Percentiles rank a stretch among this genome's conserved stretches.
Conservation (phyloP, 176 grass and related monocot species). For the Avena sativa region DNA sequence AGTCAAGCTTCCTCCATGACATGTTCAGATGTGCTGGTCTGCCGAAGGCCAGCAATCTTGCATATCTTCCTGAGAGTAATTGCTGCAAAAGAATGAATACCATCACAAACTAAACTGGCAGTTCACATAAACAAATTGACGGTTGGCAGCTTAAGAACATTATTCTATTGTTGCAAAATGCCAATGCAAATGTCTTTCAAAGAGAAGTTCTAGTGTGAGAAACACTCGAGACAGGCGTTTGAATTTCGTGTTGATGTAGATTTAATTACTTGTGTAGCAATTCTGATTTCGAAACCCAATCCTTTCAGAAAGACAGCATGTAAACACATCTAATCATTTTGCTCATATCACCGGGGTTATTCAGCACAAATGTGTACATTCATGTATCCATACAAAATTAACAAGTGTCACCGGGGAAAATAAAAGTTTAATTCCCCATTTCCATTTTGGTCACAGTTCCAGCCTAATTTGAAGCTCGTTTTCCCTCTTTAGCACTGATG, state of each 20-base stretch:
- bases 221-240: not conserved
- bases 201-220: not conserved
- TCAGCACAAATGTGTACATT: not conserved
- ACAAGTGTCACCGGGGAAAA: not conserved
- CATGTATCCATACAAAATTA: too few relatives aligned
- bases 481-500: not conserved
- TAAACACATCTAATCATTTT: not conserved
- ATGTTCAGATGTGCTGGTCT: conserved; percentile 36
- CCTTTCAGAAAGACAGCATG: not conserved
- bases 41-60: conserved; percentile 13
- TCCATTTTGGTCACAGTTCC: not conserved
- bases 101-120: not conserved
- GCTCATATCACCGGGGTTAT: not conserved
- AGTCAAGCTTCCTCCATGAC: not conserved
- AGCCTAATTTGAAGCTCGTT: not conserved
- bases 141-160: not conserved
- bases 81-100: conserved; percentile 5
- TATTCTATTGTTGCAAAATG: not conserved
- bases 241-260: not conserved
- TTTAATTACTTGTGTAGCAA: not conserved
- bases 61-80: not conserved
- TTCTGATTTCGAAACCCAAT: not conserved
- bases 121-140: not conserved
- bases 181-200: not conserved
- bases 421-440: conserved; percentile 1